Evolutionary conservation across 345 rosid species (phyloP), one percentile per base, ranked within the genome.

Genomic region (Populus deltoides): DNA sequence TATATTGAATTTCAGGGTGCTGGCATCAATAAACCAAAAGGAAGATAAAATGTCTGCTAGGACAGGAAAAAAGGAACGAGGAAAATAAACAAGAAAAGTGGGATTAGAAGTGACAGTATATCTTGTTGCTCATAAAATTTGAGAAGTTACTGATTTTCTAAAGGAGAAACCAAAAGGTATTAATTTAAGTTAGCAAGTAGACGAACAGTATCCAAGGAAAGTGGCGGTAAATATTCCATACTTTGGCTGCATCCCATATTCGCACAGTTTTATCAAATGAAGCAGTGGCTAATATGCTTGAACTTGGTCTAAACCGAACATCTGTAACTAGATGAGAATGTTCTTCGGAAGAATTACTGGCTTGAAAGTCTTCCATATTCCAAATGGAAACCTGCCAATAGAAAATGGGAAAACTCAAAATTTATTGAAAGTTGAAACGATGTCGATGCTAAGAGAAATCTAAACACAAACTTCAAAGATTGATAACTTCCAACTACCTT

Each of bases 171-270:
- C 7, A 15, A 35, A 7, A 33, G 11, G 10, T 24, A 39, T 27
- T 2, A 33, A 24, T 8, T 35, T 6, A 10, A 31, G 10, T 16
- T 5, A 10, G 0, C 3, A 68, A 36, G 18, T 1, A 33, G 25
- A 27, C 24, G 70, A 18, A 47, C 57, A 17, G 71, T 59, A 25
- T 41, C 49, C 47, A 66, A 70, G 31, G 57, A 25, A 59, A 65
- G 61, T 39, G 61, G 45, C 55, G 24, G 68, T 59, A 53, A 43
- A 59, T 10, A 57, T 8, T 27, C 35, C 68, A 74, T 82, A 85
- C 87, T 33, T 43, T 68, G 47, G 81, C 63, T 49, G 84, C 85
- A 68, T 85, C 82, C 87, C 86, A 85, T 79, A 85, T 75, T 72
- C 69, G 63, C 59, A 85, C 73, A 33, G 86, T 80, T 27, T 47